Evolutionary conservation across 2,329 filamentous ascomycete species (phyloP), one percentile per base, ranked within the genome.

Genomic region (Passalora sequoiae): DNA sequence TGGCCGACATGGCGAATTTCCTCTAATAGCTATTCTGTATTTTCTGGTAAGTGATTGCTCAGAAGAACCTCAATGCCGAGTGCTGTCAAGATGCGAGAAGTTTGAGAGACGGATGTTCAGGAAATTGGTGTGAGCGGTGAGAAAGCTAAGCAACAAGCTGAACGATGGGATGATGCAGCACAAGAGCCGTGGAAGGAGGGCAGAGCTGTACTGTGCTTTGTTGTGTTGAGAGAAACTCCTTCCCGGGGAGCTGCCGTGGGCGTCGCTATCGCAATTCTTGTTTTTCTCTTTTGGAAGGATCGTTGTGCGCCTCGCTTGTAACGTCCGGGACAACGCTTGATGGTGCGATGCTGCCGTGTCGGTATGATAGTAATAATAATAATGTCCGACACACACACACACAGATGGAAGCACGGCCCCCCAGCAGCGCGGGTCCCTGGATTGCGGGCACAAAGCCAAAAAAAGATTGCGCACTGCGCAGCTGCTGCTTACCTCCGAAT

Each of bases 1-100:
- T 98, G 72, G 92, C 87, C 69, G 87, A 89, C 88, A 94, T 94
- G 64, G 64, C 78, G 70, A 47, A 28, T 15, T 25, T 22, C 22
- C 12, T 27, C 33, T 17, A 36, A n/a, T 22, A 12, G n/a, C 30
- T 42, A 25, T 35, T 35, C 30, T 40, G 21, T 22, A 33, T 35
- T 24, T 35, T 25, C 28, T 41, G 41, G 58, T 60, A 53, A 60
- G 55, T 51, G 49, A 40, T 33, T 49, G 54, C 35, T 40, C n/a
- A n/a, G n/a, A n/a, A n/a, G n/a, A n/a, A n/a, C 29, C 19, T 20
- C 38, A 8, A 9, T 17, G 15, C 8, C 27, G 16, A 21, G 25
- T 20, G 22, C 20, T 13, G 24, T 33, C 10, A 22, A 13, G 32
- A 25, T 20, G 15, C 21, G 12, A 28, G 31, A 38, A 27, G 10